These are phyloP conservation scores for Ustilago esculenta DNA, from an alignment of 1,284 basidiomycete species.

Conservation along the genomic window DNA sequence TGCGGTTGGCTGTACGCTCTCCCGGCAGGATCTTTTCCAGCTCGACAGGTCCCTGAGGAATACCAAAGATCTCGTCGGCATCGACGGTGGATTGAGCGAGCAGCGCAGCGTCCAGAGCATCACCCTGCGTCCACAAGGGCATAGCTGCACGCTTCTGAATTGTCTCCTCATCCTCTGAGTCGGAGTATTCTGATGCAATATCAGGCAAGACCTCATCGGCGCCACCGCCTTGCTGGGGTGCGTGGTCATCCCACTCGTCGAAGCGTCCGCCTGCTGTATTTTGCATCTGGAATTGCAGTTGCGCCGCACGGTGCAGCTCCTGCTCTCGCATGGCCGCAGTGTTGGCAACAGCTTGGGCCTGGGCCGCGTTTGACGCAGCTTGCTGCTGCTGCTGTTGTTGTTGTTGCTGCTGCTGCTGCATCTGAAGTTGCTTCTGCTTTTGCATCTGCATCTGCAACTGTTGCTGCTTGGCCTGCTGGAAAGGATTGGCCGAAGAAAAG, in stretches of 20 bases:
- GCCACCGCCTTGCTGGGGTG: constrained; percentile 13
- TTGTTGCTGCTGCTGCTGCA: constrained; percentile 36
- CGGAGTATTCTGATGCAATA: constrained; percentile 61
- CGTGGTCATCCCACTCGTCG: constrained; percentile 29
- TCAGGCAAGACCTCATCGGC: constrained; percentile 51
- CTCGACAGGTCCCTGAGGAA: constrained; percentile 57
- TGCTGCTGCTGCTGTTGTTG: constrained; percentile 26
- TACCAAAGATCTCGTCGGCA: constrained; percentile 64
- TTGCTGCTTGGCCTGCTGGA: constrained; percentile 52
- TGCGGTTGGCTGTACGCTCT: constrained; percentile 41
- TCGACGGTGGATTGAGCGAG: constrained; percentile 56
- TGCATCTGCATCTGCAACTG: constrained; percentile 33
- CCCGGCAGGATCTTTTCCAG: constrained; percentile 60
- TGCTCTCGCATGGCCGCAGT: constrained; percentile 31
- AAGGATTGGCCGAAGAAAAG: constrained; percentile 44
- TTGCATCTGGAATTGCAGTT: constrained; percentile 33
- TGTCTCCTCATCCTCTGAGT: constrained; percentile 63
- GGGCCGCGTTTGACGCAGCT: constrained; percentile 20
- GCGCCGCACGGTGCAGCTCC: constrained; percentile 35
- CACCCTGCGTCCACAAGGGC: constrained; percentile 60
- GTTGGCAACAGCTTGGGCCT: constrained; percentile 19
- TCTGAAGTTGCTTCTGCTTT: constrained; percentile 30
- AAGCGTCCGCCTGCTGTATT: constrained; percentile 33
- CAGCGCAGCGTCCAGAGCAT: constrained; percentile 54
- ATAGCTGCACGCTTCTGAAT: constrained; percentile 57